Evolutionary conservation across 257 asterid species (phyloP), one percentile per base, ranked within the genome.

Genomic region (Fraxinus americana): DNA sequence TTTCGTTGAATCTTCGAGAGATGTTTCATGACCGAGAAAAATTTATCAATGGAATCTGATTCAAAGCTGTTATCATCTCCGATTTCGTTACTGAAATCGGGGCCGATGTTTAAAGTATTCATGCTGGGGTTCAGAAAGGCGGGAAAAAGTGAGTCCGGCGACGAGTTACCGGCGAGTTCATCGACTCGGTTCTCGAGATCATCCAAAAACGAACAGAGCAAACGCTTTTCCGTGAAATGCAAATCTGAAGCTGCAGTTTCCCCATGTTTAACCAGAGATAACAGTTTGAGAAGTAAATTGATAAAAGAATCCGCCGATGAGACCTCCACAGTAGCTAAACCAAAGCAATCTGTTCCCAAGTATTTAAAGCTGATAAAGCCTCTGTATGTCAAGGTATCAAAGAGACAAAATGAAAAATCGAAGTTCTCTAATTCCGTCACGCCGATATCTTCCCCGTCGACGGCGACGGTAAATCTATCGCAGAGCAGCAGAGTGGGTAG

Each of bases 311-410:
- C 77, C 70, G 30, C 76, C 29, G 85, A 75, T 7, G 87, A 86
- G 0, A 63, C 75, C 17, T 74, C 88, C 0, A 63, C 19, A 12
- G 84, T 70, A 45, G 85, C 66, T 5, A 70, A 81, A 32, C 48
- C 85, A 14, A 88, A 80, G 83, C 85, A 86, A 36, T 75, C 87
- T 68, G 81, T 84, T 29, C 92, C 91, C 0, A 91, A 80, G 82
- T 94, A 92, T 66, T 50, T 92, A 77, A 94, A 86, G 59, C 78
- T 94, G 54, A 91, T 94, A 17, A 94, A 87, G 77, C 98, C 97
- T 36, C 73, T 94, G 43, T 89, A 91, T 72, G 66, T 50, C 2
- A 84, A 79, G 85, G 88, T 84, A 25, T 85, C 98, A 5, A 92
- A 76, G 80, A 72, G 85, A 71, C 75, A 71, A 72, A 76, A 76